A percentile compares a stretch with the other conserved stretches of the same genome.
These are phyloP conservation scores for Ophiosphaerella narmari DNA, from an alignment of 2,329 filamentous ascomycete species.

Conservation along the genomic window DNA sequence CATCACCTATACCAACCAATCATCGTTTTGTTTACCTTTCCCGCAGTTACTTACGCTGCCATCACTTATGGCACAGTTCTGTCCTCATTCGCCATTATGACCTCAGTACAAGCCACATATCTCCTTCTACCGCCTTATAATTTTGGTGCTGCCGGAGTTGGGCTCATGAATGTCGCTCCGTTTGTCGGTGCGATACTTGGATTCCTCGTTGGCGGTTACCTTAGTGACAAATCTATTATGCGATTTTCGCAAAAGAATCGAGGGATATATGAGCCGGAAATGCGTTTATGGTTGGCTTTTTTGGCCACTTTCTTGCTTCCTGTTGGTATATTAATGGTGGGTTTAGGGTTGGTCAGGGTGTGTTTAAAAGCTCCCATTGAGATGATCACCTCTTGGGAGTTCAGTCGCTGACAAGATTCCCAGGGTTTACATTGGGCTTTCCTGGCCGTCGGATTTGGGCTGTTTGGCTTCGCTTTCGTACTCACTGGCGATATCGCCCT, in stretches of 20 bases:
- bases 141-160: slow-evolving; percentile 45
- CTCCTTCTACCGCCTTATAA: slow-evolving; percentile 49
- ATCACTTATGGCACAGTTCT: slow-evolving; percentile 46
- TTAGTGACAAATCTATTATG: slow-evolving; percentile 31
- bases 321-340: slow-evolving; percentile 48
- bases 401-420: slow-evolving; percentile 5
- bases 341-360: slow-evolving; percentile 33
- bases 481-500: slow-evolving; percentile 42
- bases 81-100: slow-evolving; percentile 47
- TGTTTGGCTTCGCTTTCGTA: slow-evolving; percentile 46
- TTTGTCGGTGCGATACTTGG: slow-evolving; percentile 49
- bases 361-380: neutral
- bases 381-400: slow-evolving; percentile 18
- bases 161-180: slow-evolving; percentile 46
- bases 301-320: slow-evolving; percentile 39
- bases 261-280: slow-evolving; percentile 53
- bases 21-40: slow-evolving; percentile 44
- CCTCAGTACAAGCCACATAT: slow-evolving; percentile 42
- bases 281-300: slow-evolving; percentile 49
- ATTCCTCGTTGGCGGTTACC: slow-evolving; percentile 21
- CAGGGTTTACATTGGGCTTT: slow-evolving; percentile 31
- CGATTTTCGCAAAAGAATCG: slow-evolving; percentile 42
- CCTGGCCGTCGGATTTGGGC: slow-evolving; percentile 44
- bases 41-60: slow-evolving; percentile 46
- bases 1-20: slow-evolving; percentile 46